phyloP scores from a whole-genome alignment of 306 rosid species.

The Pueraria montana region DNA sequence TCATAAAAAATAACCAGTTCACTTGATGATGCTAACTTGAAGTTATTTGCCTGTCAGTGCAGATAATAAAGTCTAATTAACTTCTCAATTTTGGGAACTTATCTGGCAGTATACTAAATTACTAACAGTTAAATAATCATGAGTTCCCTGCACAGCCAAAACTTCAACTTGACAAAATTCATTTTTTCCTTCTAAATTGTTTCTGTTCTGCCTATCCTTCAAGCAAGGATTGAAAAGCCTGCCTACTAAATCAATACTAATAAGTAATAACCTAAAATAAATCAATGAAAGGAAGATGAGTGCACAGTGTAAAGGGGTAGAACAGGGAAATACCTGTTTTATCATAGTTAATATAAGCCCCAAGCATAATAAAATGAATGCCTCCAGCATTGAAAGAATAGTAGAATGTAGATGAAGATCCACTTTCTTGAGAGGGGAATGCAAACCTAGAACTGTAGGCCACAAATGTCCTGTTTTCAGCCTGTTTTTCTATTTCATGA shows the following conservation, averaged over 20 bases:
- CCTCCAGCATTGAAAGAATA: constrained; percentile 93
- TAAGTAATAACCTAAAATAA: constrained; percentile 14
- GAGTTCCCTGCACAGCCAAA: neutral
- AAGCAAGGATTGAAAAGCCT: constrained; percentile 25
- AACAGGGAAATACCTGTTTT: constrained; percentile 59
- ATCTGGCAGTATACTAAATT: neutral
- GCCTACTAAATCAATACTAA: constrained; percentile 1
- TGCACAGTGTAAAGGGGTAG: constrained; percentile 20
- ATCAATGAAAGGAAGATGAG: neutral
- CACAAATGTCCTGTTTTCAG: constrained; percentile 59
- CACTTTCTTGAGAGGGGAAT: constrained; percentile 87
- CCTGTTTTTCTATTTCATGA: constrained; percentile 85
- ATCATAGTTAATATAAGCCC: constrained; percentile 70
- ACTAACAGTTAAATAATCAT: constrained; percentile 18
- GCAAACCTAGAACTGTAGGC: constrained; percentile 94
- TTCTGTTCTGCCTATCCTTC: constrained; percentile 4
- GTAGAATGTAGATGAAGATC: constrained; percentile 80
- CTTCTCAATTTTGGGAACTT: constrained; percentile 19
- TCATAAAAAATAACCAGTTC: neutral
- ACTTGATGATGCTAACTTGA: neutral
- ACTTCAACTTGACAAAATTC: constrained; percentile 15
- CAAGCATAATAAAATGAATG: constrained; percentile 90
- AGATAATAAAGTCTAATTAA: neutral
- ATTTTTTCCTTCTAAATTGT: constrained; percentile 1
- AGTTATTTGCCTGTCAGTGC: neutral